A percentile compares a stretch with the other conserved stretches of the same genome.
These are phyloP conservation scores for Phoenix dactylifera DNA, from an alignment of 176 grass and related monocot genomes.

Conservation along the genomic window DNA sequence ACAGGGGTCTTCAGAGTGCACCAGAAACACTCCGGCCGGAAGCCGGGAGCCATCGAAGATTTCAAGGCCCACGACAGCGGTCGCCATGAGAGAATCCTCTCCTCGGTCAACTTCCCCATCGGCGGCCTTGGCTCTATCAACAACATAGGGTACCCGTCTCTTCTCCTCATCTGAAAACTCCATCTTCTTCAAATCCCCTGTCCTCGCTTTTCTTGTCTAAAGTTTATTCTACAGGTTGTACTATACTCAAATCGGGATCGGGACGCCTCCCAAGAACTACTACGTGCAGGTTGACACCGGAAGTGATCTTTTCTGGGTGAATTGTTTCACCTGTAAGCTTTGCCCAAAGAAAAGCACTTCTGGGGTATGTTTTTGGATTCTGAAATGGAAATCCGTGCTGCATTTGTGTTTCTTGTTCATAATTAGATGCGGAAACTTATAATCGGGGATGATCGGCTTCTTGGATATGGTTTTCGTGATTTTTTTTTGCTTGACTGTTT, in stretches of 20 bases:
- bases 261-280: constrained; percentile 61
- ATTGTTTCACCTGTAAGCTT: constrained; percentile 66
- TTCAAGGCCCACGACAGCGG: constrained; percentile 43
- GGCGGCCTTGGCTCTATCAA: constrained; percentile 77
- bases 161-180: no score
- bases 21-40: constrained; percentile 42
- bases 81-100: constrained; percentile 45
- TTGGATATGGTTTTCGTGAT: neutral
- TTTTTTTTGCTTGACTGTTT: neutral
- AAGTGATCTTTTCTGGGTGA: constrained; percentile 91
- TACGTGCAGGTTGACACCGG: constrained; percentile 99
- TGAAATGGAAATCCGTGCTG: no score
- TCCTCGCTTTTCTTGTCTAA: neutral
- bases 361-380: constrained; percentile 36
- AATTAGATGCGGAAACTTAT: no score
- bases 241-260: constrained; percentile 66
- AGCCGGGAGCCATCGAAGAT: constrained; percentile 17
- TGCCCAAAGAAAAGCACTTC: constrained; percentile 73
- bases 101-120: constrained; percentile 46
- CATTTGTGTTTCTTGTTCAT: no score
- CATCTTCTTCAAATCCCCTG: no score
- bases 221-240: constrained; percentile 38
- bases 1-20: constrained; percentile 58
- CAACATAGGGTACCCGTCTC: constrained; percentile 49
- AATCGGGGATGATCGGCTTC: neutral